A percentile compares a stretch with the other conserved stretches of the same genome.
These are phyloP conservation scores for Candida pini DNA, from an alignment of 805 yeast genomes.

Conservation along the genomic window DNA sequence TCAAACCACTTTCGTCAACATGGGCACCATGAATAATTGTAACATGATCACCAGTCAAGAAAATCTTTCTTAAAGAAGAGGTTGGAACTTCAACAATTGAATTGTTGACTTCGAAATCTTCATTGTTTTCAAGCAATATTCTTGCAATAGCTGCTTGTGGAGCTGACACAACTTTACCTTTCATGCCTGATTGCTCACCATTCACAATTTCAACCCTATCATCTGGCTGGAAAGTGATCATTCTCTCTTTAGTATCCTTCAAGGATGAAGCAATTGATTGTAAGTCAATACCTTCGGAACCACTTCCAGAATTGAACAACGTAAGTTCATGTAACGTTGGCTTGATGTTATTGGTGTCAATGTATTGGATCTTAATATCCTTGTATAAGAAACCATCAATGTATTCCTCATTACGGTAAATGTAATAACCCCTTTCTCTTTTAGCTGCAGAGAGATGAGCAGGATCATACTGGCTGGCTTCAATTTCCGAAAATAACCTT, in stretches of 20 bases:
- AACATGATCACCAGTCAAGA: slow-evolving; percentile 90
- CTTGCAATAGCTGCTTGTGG: slow-evolving; percentile 51
- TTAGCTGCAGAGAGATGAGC: slow-evolving; percentile 60
- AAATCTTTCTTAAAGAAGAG: slow-evolving; percentile 75
- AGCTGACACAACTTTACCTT: slow-evolving; percentile 71
- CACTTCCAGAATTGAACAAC: slow-evolving; percentile 64
- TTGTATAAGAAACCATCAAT: slow-evolving; percentile 83
- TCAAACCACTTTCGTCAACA: slow-evolving; percentile 91
- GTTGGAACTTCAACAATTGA: slow-evolving; percentile 73
- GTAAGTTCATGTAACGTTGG: slow-evolving; percentile 89
- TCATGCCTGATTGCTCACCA: slow-evolving; percentile 91
- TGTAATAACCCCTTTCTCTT: slow-evolving; percentile 52
- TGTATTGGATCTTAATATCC: slow-evolving; percentile 75
- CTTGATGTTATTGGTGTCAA: slow-evolving; percentile 72
- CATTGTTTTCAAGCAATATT: slow-evolving; percentile 44
- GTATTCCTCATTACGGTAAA: slow-evolving; percentile 85
- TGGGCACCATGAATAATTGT: slow-evolving; percentile 89
- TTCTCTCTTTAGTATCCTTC: slow-evolving; percentile 52
- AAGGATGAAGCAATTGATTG: slow-evolving; percentile 83
- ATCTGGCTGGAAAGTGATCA: slow-evolving; percentile 77
- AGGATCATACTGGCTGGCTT: slow-evolving; percentile 81
- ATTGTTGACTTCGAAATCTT: slow-evolving; percentile 53
- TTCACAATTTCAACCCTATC: slow-evolving; percentile 86
- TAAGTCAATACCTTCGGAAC: slow-evolving; percentile 84
- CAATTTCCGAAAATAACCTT: slow-evolving; percentile 79